These are phyloP conservation scores for Coniferiporia sulphurascens DNA, from an alignment of 1,284 basidiomycete genomes.

Conservation along the genomic window DNA sequence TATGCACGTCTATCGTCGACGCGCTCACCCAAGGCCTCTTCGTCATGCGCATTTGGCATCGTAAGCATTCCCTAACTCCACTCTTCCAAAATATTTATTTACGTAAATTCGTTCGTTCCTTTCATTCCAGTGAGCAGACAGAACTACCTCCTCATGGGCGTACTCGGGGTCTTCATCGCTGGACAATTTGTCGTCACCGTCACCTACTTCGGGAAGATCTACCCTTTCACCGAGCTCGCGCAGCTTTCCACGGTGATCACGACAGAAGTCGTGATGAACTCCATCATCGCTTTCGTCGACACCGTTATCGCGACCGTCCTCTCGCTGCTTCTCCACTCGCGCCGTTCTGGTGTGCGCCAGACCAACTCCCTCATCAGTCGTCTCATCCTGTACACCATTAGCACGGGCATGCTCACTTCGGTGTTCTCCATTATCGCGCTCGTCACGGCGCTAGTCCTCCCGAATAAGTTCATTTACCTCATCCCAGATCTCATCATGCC, in stretches of 20 bases:
- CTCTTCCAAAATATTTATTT: neutral
- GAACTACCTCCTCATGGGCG: neutral
- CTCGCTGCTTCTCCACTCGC: conserved; percentile 1
- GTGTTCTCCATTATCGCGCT: neutral
- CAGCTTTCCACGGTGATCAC: neutral
- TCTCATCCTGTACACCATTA: conserved; percentile 12
- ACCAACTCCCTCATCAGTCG: conserved; percentile 11
- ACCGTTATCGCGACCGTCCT: conserved; percentile 9
- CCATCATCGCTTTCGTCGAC: conserved; percentile 8
- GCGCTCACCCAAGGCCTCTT: neutral
- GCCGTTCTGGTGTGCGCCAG: neutral
- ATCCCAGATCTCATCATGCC: neutral
- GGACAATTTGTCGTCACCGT: neutral
- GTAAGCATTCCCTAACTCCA: neutral
- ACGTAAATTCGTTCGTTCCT: neutral
- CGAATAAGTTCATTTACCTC: conserved; percentile 4
- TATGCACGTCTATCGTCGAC: neutral
- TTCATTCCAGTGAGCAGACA: neutral
- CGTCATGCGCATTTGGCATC: neutral
- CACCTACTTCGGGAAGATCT: neutral
- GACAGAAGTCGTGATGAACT: too few relatives aligned
- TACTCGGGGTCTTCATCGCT: neutral
- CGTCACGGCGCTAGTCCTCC: neutral
- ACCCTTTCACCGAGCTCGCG: neutral
- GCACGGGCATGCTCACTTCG: conserved; percentile 20